Conservation (phyloP, 2,329 filamentous ascomycete genomes). For the Monosporascus ibericus region DNA sequence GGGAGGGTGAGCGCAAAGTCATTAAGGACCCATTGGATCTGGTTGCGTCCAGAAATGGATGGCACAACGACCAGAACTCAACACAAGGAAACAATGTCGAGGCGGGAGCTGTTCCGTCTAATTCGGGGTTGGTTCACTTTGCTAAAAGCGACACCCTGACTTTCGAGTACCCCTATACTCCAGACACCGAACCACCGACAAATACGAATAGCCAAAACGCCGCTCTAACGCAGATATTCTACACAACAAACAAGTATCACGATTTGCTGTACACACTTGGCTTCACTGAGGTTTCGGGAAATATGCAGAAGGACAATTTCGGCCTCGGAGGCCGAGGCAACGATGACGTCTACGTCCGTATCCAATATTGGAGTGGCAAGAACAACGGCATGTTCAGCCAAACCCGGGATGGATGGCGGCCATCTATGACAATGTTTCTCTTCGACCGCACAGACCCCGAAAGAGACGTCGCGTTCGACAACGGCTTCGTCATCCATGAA, state of each 20-base stretch:
- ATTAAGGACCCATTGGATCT: conserved; percentile 38
- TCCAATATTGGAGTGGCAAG: conserved; percentile 41
- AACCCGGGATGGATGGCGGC: conserved; percentile 37
- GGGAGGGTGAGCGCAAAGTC: conserved; percentile 33
- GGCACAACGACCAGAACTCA: conserved; percentile 36
- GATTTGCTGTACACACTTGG: conserved; percentile 47
- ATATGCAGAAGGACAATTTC: conserved; percentile 49
- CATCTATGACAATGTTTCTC: conserved; percentile 48
- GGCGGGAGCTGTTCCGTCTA: conserved; percentile 48
- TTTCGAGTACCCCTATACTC: conserved; percentile 35
- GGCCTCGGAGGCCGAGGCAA: conserved; percentile 38
- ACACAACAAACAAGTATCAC: conserved; percentile 48
- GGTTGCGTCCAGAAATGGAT: conserved; percentile 39
- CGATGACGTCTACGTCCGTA: conserved; percentile 43
- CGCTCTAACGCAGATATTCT: conserved; percentile 49
- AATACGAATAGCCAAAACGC: conserved; percentile 38
- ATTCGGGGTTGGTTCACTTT: conserved; percentile 36
- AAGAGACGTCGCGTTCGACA: conserved; percentile 46
- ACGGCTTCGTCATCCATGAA: conserved; percentile 50
- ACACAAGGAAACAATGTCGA: conserved; percentile 42
- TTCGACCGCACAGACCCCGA: conserved; percentile 36
- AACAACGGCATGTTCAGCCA: conserved; percentile 50
- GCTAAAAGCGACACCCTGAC: conserved; percentile 30
- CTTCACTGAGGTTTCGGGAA: conserved; percentile 47
- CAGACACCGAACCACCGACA: conserved; percentile 18